A percentile compares a stretch with the other conserved stretches of the same genome.
These are phyloP conservation scores for Microdochium paspali DNA, from an alignment of 2,329 filamentous ascomycete genomes.

Conservation along the genomic window DNA sequence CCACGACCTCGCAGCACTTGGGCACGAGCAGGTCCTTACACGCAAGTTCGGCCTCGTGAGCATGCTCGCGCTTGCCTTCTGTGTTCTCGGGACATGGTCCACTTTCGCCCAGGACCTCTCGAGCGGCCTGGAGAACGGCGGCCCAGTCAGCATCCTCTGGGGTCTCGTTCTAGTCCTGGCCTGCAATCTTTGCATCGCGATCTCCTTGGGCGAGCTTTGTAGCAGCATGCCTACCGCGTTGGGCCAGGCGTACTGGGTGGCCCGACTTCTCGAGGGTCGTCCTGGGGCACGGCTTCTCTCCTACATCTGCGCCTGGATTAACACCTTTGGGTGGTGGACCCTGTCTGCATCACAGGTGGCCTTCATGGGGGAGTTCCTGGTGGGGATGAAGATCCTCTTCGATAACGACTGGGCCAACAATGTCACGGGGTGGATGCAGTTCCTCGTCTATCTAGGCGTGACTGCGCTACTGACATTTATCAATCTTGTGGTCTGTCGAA, in stretches of 20 bases:
- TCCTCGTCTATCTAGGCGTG: constrained; percentile 43
- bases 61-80: constrained; percentile 48
- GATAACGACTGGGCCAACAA: constrained; percentile 33
- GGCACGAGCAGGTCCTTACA: constrained; percentile 26
- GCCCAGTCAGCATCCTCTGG: constrained; percentile 45
- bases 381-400: constrained; percentile 47
- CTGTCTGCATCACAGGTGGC: constrained; percentile 44
- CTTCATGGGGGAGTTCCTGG: constrained; percentile 48
- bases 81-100: constrained; percentile 47
- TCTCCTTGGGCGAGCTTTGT: constrained; percentile 45
- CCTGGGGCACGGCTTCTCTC: constrained; percentile 36
- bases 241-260: constrained; percentile 50
- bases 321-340: constrained; percentile 51
- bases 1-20: constrained; percentile 28
- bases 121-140: constrained; percentile 44
- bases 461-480: constrained; percentile 36
- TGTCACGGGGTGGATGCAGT: constrained; percentile 39
- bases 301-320: constrained; percentile 52
- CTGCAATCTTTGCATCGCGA: constrained; percentile 43
- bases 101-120: constrained; percentile 44
- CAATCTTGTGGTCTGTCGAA: constrained; percentile 42
- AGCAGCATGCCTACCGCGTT: constrained; percentile 51
- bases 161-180: constrained; percentile 40
- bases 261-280: constrained; percentile 25
- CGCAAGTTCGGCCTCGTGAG: constrained; percentile 44